These are phyloP conservation scores for Hygrophoropsis aurantiaca DNA, from an alignment of 768 basidiomycete species.

Conservation along the genomic window DNA sequence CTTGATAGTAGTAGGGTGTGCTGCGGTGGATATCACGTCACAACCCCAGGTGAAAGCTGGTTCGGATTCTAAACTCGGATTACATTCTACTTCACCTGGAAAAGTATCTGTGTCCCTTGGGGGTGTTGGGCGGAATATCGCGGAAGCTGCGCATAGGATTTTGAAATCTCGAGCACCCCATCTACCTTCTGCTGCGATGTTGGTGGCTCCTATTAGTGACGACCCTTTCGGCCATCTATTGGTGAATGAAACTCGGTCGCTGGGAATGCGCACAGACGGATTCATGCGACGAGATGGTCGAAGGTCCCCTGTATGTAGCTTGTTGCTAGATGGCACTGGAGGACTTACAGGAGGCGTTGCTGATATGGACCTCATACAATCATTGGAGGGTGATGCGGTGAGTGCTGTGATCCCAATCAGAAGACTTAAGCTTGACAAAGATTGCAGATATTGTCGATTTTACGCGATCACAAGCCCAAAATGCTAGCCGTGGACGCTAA, in stretches of 20 bases:
- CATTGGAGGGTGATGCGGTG: conserved; percentile 48
- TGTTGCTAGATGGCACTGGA: conserved; percentile 74
- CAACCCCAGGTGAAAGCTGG: conserved; percentile 32
- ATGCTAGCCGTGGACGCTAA: conserved; percentile 81
- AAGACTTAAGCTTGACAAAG: conserved; percentile 2
- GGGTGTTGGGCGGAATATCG: conserved; percentile 94
- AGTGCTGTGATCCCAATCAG: background rate
- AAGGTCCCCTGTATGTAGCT: conserved; percentile 81
- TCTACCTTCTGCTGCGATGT: conserved; percentile 39
- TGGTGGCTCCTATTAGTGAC: conserved; percentile 75
- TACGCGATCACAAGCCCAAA: conserved; percentile 49
- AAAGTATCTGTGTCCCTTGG: conserved; percentile 70
- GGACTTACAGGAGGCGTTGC: conserved; percentile 84
- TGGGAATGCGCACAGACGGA: conserved; percentile 86
- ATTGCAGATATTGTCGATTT: conserved; percentile 49
- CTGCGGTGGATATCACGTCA: conserved; percentile 88
- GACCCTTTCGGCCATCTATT: conserved; percentile 79
- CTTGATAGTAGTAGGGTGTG: conserved; percentile 78
- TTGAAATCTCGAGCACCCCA: conserved; percentile 32
- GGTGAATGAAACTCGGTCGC: conserved; percentile 46
- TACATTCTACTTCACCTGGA: conserved; percentile 81
- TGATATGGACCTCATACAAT: conserved; percentile 77
- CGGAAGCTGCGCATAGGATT: conserved; percentile 81
- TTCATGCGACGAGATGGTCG: conserved; percentile 42
- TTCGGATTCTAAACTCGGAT: conserved; percentile 33